Conservation (phyloP, 768 basidiomycete species). For the Lyophyllum atratum region DNA sequence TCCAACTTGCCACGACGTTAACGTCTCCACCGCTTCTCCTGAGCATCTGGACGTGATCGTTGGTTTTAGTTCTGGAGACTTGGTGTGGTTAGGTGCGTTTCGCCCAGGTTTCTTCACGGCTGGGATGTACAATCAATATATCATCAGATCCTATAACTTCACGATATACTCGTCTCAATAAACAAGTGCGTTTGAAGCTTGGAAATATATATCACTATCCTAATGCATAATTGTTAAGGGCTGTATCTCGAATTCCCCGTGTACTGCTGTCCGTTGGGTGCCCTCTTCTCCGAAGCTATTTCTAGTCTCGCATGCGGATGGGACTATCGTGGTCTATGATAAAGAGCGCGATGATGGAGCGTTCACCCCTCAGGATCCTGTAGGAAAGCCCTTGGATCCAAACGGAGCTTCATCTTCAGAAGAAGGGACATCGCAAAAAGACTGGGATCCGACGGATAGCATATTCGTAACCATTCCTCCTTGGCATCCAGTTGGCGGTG, state of each 20-base stretch:
- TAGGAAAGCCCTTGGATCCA: conserved; percentile 27
- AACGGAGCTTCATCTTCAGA: conserved; percentile 26
- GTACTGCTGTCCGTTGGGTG: conserved; percentile 91
- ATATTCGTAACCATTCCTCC: conserved; percentile 83
- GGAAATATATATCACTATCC: not conserved
- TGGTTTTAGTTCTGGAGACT: conserved; percentile 93
- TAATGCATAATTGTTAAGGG: conserved; percentile 49
- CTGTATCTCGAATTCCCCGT: conserved; percentile 75
- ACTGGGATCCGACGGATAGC: conserved; percentile 78
- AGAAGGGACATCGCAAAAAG: conserved; percentile 38
- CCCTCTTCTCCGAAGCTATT: conserved; percentile 80
- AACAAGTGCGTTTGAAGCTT: conserved; percentile 53
- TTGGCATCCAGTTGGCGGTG: conserved; percentile 71
- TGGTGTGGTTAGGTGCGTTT: conserved; percentile 87
- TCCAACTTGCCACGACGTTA: conserved; percentile 92
- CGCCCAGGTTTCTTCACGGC: not conserved
- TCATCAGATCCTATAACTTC: conserved; percentile 72
- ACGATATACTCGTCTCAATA: conserved; percentile 86
- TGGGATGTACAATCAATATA: conserved; percentile 8
- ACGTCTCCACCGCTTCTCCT: conserved; percentile 71
- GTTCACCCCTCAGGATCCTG: conserved; percentile 66
- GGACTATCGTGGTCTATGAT: conserved; percentile 87
- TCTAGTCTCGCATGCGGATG: conserved; percentile 86
- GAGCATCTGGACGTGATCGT: conserved; percentile 87
- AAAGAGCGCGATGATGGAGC: conserved; percentile 86